Evolutionary conservation across 1,284 basidiomycete genomes (phyloP).

Genomic region (Entoloma clypeatum): DNA sequence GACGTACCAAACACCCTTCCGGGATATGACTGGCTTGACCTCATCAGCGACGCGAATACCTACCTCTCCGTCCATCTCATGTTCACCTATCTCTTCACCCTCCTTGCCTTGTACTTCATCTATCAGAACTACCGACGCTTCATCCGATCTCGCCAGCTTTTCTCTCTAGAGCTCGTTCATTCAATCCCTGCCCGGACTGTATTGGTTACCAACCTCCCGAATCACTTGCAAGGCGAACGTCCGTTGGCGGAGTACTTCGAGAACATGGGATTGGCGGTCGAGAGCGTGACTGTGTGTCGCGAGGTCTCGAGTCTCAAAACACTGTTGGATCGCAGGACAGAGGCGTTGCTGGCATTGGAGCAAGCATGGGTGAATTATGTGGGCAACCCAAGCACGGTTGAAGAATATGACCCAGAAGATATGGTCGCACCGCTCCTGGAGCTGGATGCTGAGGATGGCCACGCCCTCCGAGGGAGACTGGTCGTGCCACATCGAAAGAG

Average conservation of each 20-base stretch:
- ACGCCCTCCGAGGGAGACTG: slow-evolving; percentile 42
- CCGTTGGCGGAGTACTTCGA: slow-evolving; percentile 94
- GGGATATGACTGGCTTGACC: slow-evolving; percentile 70
- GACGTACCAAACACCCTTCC: slow-evolving; percentile 33
- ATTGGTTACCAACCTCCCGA: slow-evolving; percentile 80
- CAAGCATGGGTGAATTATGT: slow-evolving; percentile 85
- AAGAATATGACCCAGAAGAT: slow-evolving; percentile 67
- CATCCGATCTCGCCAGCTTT: slow-evolving; percentile 89
- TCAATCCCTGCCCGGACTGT: slow-evolving; percentile 93
- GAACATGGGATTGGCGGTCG: slow-evolving; percentile 73
- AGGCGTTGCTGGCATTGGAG: slow-evolving; percentile 77
- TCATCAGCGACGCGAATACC: slow-evolving; percentile 82
- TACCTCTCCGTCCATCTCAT: slow-evolving; percentile 85
- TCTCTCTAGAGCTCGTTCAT: slow-evolving; percentile 90
- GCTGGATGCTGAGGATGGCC: slow-evolving; percentile 48
- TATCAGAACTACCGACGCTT: slow-evolving; percentile 89
- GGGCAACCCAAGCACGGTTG: slow-evolving; percentile 84
- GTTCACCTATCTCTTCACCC: slow-evolving; percentile 92
- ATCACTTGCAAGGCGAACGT: slow-evolving; percentile 79
- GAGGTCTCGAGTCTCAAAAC: slow-evolving; percentile 74
- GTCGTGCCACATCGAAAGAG: slow-evolving; percentile 72
- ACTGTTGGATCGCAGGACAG: slow-evolving; percentile 75
- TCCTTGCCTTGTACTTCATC: slow-evolving; percentile 81
- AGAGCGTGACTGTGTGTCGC: slow-evolving; percentile 86
- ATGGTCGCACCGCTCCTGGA: slow-evolving; percentile 48